Evolutionary conservation across 169 alveolate genomes (phyloP), one percentile per base, ranked within the genome.

Genomic region (Plasmodium relictum): DNA sequence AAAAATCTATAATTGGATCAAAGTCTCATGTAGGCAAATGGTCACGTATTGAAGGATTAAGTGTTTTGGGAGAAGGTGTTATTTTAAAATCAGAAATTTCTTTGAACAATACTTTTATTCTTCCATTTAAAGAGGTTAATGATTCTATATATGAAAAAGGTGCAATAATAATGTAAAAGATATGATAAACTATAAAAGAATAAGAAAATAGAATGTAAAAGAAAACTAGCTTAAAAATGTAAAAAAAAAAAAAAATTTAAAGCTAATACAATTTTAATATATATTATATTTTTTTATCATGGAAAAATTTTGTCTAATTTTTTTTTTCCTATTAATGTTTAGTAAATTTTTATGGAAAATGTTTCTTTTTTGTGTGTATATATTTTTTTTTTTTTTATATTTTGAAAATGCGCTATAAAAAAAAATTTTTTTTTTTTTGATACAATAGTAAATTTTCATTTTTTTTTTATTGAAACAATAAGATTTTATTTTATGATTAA

Each of bases 1-100:
- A 92, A 44, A 95, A 92, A 14, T 92, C 98, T 26, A 97, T 98
- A 42, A 95, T 98, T 62, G 99, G 99, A 18, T 97, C 99, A 97
- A 91, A 96, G 73, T 94, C 97, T 10, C 88, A 87, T 37, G 91
- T 98, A 59, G 99, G 99, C 24, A 95, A 94, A 69, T 98, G 99
- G 99, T 97, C 94, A 14, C 95, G 99, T 59, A 94, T 98, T 24
- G 99, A 98, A 74, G 98, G 98, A 9, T 87, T 96, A n/a, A 86
- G 98, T 65, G 99, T 98, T 26, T 89, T 97, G 39, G 99, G 99
- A 24, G 99, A 97, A 92, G 98, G 96, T 93, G 99, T 98, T 58
- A 73, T 92, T 45, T 76, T 98, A 14, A 94, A 93, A 74, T 97
- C 97, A 68, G 99, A 97, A 88, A 80, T 97, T 31, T 95, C 78